phyloP scores from a whole-genome alignment of 73 alveolate genomes.

The Stentor roeselii region DNA sequence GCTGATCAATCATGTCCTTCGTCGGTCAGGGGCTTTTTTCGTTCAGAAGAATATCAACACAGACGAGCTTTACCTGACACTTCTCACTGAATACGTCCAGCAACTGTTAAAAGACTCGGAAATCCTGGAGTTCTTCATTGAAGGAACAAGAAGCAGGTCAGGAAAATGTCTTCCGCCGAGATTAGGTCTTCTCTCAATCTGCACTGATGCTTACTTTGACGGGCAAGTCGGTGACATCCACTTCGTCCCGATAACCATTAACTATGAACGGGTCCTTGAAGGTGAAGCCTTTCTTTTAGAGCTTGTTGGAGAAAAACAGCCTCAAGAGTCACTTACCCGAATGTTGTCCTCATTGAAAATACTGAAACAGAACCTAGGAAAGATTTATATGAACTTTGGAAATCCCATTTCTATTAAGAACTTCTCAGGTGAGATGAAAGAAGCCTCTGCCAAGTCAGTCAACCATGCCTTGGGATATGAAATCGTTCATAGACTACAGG shows the following conservation, averaged over 20 bases:
- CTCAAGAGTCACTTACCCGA: constrained; percentile 75
- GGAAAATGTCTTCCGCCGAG: constrained; percentile 76
- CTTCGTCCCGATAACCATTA: constrained; percentile 82
- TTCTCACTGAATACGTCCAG: constrained; percentile 74
- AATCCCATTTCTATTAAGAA: constrained; percentile 60
- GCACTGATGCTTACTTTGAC: constrained; percentile 65
- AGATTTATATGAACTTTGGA: constrained; percentile 65
- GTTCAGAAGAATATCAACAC: constrained; percentile 68
- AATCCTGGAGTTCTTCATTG: constrained; percentile 76
- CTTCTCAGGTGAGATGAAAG: constrained; percentile 23
- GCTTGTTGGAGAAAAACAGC: constrained; percentile 81
- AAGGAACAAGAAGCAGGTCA: constrained; percentile 88
- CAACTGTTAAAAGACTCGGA: constrained; percentile 55
- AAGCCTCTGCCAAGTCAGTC: neutral
- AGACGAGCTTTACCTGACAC: constrained; percentile 67
- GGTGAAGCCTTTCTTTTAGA: constrained; percentile 92
- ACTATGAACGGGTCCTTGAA: constrained; percentile 82
- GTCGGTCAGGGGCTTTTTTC: constrained; percentile 88
- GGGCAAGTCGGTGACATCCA: constrained; percentile 63
- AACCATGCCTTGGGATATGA: constrained; percentile 33
- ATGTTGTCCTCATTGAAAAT: constrained; percentile 65
- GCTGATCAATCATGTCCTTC: constrained; percentile 59
- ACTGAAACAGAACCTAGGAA: constrained; percentile 74
- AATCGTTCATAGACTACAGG: constrained; percentile 39
- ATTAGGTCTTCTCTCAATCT: constrained; percentile 61